Evolutionary conservation across 176 grass and related monocot genomes (phyloP), one percentile per base, ranked within the genome.

Genomic region (Paspalum notatum): DNA sequence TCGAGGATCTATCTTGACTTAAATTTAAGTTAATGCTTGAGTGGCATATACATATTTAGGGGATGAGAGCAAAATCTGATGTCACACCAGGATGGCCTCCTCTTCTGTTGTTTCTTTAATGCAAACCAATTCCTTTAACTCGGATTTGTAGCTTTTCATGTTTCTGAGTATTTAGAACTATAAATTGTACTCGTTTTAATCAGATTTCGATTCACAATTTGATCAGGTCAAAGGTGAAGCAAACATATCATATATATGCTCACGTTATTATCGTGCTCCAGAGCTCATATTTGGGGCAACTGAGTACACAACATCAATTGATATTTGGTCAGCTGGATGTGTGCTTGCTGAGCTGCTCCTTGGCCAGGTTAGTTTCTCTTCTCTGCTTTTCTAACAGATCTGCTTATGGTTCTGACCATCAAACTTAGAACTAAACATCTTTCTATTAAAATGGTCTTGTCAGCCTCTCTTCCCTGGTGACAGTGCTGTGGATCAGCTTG

Each of bases 301-400:
- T 17, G 95, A 94, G 64, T 98, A 98, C 79, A 92, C 92, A 42
- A 89, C 92, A 66, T 98, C 95, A 40, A 98, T 98, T 82, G 95
- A 98, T 91, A 98, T 98, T 78, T 98, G 95, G 95, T 98, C 95
- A 67, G 95, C 95, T 84, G 95, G 95, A 55, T 98, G 95, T 72
- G 92, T 98, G 82, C 88, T 98, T 79, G 95, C 95, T 48, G 95
- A 98, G 65, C 73, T 98, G 71, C 92, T 98, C 61, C 95, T 98
- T 81, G 92, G 95, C 45, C 95, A 94, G 90, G 95, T 98, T 77
- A 81, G 58, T 59, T 84, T 43, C 5, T 75, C 12, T 84, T 44
- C 20, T 26, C 25, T 39, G 27, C 26, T 75, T 82, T 5, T 71
- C 50, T 27, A 27, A 20, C 20, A 21, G 60, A 62, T 88, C 22